These are phyloP conservation scores for Epichloe sylvatica DNA, from an alignment of 2,329 filamentous ascomycete genomes.

Conservation along the genomic window DNA sequence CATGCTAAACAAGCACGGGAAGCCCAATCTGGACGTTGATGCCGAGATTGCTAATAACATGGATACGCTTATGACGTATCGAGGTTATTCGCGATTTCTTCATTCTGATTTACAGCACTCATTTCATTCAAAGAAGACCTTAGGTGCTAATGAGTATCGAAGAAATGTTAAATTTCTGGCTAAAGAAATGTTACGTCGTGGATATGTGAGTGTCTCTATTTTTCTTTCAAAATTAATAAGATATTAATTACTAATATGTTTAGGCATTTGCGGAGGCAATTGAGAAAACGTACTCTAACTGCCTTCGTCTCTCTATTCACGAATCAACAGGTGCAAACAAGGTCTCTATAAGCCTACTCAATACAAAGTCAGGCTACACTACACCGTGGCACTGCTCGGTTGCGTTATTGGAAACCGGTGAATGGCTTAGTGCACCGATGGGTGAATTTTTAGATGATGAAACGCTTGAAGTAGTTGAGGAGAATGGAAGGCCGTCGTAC, in stretches of 20 bases:
- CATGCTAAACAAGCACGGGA: constrained; percentile 14
- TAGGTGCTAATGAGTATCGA: constrained; percentile 13
- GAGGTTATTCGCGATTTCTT: constrained; percentile 17
- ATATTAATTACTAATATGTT: neutral
- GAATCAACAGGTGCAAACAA: constrained; percentile 15
- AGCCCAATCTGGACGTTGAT: constrained; percentile 14
- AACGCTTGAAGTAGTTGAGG: constrained; percentile 10
- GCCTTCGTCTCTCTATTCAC: constrained; percentile 19
- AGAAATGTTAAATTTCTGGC: constrained; percentile 16
- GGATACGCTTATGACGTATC: constrained; percentile 17
- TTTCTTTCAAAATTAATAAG: neutral
- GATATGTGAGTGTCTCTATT: constrained; percentile 12
- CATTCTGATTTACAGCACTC: constrained; percentile 17
- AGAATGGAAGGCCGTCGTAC: constrained; percentile 8
- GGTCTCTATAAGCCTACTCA: constrained; percentile 16
- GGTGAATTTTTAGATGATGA: constrained; percentile 12
- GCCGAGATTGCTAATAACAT: constrained; percentile 15
- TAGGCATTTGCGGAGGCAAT: constrained; percentile 19
- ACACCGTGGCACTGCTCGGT: constrained; percentile 21
- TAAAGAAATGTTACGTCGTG: constrained; percentile 19
- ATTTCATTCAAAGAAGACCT: constrained; percentile 11
- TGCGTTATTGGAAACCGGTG: constrained; percentile 8
- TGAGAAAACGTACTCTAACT: constrained; percentile 12
- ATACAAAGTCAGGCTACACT: constrained; percentile 17
- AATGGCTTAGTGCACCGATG: constrained; percentile 10